phyloP scores from a whole-genome alignment of 306 rosid species.

The Amphicarpaea edgeworthii region DNA sequence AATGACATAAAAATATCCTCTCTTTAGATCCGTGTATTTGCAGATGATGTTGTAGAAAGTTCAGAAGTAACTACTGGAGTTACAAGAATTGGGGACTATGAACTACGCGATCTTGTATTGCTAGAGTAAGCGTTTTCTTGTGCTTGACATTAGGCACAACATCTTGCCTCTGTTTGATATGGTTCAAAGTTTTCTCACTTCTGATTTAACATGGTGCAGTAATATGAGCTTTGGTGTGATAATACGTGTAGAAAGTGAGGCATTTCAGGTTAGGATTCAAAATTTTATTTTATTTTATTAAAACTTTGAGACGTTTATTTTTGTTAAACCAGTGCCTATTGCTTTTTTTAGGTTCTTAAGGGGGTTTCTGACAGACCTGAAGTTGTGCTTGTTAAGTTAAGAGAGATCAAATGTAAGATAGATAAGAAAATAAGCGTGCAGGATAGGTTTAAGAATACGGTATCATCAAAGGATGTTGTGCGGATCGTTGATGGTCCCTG shows the following conservation, averaged over 20 bases:
- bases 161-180: not conserved
- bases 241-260: conserved; percentile 96
- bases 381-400: conserved; percentile 78
- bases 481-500: conserved; percentile 90
- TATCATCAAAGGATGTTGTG: conserved; percentile 88
- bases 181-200: conserved; percentile 39
- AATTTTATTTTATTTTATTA: not conserved
- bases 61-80: conserved; percentile 96
- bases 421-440: conserved; percentile 87
- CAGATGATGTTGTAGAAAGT: conserved; percentile 99
- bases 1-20: conserved; percentile 37
- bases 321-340: conserved; percentile 28
- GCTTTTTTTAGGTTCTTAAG: conserved; percentile 79
- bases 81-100: conserved; percentile 92
- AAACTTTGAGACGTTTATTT: not conserved
- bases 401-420: conserved; percentile 92
- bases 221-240: conserved; percentile 91
- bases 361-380: conserved; percentile 95
- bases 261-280: conserved; percentile 74
- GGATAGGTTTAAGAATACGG: conserved; percentile 75
- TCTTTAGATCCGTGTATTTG: conserved; percentile 90
- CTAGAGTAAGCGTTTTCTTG: conserved; percentile 72
- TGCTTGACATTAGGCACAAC: conserved; percentile 19
- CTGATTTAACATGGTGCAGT: conserved; percentile 64
- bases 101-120: conserved; percentile 96